These are phyloP conservation scores for Coemansia sp. DNA, from an alignment of 192 early-diverging fungal species.

Conservation along the genomic window DNA sequence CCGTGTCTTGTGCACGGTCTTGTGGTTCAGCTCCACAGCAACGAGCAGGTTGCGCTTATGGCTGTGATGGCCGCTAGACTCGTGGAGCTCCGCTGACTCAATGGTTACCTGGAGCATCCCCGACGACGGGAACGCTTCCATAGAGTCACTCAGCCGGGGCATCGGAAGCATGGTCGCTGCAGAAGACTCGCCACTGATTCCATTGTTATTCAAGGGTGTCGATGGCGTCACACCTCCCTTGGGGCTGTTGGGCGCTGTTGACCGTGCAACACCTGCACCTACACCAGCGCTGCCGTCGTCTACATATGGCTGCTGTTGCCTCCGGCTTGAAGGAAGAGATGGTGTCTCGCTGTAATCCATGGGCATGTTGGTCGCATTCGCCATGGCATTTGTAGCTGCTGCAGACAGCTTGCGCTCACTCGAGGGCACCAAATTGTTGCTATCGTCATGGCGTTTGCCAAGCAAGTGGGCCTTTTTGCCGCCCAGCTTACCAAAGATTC, in stretches of 20 bases:
- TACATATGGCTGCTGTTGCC: no score
- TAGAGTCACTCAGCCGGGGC: conserved; percentile 27
- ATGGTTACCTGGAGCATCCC: conserved; percentile 29
- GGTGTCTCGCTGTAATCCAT: conserved; percentile 9
- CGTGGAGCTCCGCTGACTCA: conserved; percentile 23
- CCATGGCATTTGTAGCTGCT: conserved; percentile 23
- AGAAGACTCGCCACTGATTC: no score
- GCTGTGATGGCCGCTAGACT: not conserved
- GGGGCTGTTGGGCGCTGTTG: conserved; percentile 2
- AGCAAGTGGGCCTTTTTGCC: conserved; percentile 34
- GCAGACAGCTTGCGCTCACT: conserved; percentile 6
- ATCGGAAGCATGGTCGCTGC: conserved; percentile 7
- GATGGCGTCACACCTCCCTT: no score
- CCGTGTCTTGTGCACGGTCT: conserved; percentile 45
- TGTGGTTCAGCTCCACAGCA: conserved; percentile 36
- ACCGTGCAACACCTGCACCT: not conserved
- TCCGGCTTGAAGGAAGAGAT: not conserved
- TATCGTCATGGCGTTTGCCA: not conserved
- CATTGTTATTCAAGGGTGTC: not conserved
- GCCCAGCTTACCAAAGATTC: conserved; percentile 37
- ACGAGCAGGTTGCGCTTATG: conserved; percentile 41
- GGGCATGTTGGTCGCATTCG: conserved; percentile 39
- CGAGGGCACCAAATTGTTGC: not conserved
- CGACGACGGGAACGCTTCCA: conserved; percentile 26
- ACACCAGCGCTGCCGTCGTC: no score